Base-by-base conservation (phyloP, 225 moss, liverwort and hornwort genomes). In the Straminergon stramineum region DNA sequence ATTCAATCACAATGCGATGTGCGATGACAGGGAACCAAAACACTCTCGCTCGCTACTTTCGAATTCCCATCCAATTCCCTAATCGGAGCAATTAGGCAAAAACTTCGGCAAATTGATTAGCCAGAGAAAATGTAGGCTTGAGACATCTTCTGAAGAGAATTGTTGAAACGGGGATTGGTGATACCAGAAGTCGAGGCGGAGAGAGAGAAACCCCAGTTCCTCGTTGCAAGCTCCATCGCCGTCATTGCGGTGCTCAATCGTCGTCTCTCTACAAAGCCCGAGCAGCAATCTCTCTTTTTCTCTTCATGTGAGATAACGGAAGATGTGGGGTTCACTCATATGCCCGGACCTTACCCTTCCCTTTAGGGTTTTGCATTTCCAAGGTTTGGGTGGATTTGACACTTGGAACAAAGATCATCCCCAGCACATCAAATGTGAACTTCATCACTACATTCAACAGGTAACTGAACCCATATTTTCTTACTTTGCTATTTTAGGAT, bases 181-280 rank as follows among this genome's bases (percentile, higher is more conserved):
- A 17, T 81, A 92, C 92, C 88, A 57, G 88, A 88, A 62, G 82
- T 64, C 23, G 90, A 78, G 76, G 66, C 63, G 21, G 75, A 27
- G 24, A 31, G n/a, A 56, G 82, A 63, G 58, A 83, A 14, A 14
- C 87, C 87, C 43, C 62, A 88, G 85, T 27, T 82, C 75, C 76
- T 85, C 31, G 92, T 90, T 35, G 90, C 88, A 57, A 92, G 90
- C 90, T 90, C 90, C 92, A 92, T 92, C 62, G 63, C 85, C 48
- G 48, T 48, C 48, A 48, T 48, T 62, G 61, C 78, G 3, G 51
- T 53, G 63, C 39, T 86, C 75, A 66, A 58, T 60, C 17, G 68
- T 60, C 17, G 68, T 48, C 19, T 71, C 32, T 65, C 56, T 65
- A 39, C 88, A 22, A 67, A 51, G 64, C 45, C 37, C 15, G 41